Base-by-base conservation (phyloP, 148 eudicot species). In the Nepenthes mirabilis region DNA sequence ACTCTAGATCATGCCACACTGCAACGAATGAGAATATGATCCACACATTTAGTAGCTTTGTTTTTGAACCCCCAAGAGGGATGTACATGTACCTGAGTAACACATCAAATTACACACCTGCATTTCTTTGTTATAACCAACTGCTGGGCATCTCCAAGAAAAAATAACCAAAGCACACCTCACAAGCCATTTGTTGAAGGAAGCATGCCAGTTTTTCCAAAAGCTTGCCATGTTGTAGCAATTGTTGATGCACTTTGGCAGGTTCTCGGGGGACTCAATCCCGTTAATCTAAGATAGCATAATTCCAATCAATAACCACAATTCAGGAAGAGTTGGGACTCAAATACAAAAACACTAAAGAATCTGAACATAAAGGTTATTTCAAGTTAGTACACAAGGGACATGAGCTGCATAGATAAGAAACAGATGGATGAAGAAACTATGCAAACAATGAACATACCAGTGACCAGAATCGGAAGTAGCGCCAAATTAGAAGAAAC, bases 191-290 rank as follows among this genome's bases (percentile, higher is more conserved):
- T 86, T 91, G 76, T 91, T 91, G 78, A 66, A 91, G 12, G 98
- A 91, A 69, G 94, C 98, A 85, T 91, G 98, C 98, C 98, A 88
- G 64, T 78, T 88, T 79, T 86, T 91, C 98, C 98, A 91, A 75
- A 91, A 91, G 62, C 83, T 82, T 75, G 85, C 91, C 73, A 91
- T 62, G 80, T 82, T 83, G 78, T 91, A 77, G 74, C 98, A 91
- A 73, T 91, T 91, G 82, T 91, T 91, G 71, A 91, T 73, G 75
- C 98, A 91, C 72, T 74, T 82, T 35, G 96, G 98, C 98, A 91
- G 88, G 76, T 91, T 91, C 73, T 91, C 98, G 14, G 94, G 98
- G 64, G 83, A 77, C 67, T 88, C 96, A 65, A 91, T 77, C 52
- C 98, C 98, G 64, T 74, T 82, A 58, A 88, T 37, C 98, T 91